Percentiles rank a stretch among this genome's conserved stretches.
These are phyloP conservation scores for Sugiyamaella lignohabitans DNA, from an alignment of 805 yeast species.

Conservation along the genomic window DNA sequence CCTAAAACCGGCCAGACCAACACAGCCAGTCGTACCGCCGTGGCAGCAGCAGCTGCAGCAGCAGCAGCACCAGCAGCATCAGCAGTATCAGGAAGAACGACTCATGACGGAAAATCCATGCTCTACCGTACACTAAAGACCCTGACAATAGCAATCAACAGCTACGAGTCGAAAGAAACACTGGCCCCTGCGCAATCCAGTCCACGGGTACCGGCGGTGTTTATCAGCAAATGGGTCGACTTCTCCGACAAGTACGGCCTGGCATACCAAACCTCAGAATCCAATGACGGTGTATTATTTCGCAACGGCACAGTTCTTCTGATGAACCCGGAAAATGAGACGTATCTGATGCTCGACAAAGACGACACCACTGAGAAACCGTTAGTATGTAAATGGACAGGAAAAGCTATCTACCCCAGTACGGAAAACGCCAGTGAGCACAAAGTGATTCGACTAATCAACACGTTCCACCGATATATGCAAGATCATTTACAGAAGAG, in stretches of 20 bases:
- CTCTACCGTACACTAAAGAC: neutral
- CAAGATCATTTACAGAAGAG: constrained; percentile 71
- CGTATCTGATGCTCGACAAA: constrained; percentile 32
- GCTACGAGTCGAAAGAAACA: neutral
- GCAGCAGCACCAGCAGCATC: neutral
- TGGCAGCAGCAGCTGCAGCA: neutral
- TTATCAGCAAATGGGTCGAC: constrained; percentile 95
- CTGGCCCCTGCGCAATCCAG: neutral
- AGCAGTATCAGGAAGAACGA: neutral
- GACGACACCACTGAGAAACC: neutral
- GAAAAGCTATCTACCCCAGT: constrained; percentile 6
- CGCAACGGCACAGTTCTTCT: constrained; percentile 79
- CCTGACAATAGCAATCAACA: neutral
- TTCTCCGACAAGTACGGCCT: constrained; percentile 94
- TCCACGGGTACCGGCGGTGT: constrained; percentile 27
- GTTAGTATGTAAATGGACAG: constrained; percentile 1
- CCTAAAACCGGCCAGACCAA: neutral
- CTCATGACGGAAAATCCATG: neutral
- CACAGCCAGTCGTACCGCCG: neutral
- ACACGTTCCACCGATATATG: constrained; percentile 89
- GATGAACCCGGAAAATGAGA: constrained; percentile 45
- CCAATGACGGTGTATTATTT: constrained; percentile 84
- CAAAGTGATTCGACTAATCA: constrained; percentile 66
- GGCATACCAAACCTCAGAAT: constrained; percentile 85
- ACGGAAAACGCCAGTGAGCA: constrained; percentile 22